Percentiles rank a stretch among this genome's conserved stretches.
These are phyloP conservation scores for Lactarius deliciosus DNA, from an alignment of 768 basidiomycete genomes.

Conservation along the genomic window DNA sequence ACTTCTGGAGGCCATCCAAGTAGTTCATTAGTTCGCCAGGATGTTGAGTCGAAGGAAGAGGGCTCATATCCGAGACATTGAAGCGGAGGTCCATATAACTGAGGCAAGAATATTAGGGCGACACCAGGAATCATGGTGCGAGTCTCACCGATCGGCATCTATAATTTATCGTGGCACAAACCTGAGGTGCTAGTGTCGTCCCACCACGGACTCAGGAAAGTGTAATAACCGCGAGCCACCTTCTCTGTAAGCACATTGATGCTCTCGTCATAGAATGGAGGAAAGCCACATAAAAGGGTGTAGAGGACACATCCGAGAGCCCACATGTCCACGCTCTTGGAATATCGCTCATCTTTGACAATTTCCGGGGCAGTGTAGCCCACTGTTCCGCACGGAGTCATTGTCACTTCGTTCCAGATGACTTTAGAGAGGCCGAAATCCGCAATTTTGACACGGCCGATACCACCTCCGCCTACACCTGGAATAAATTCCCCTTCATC, in stretches of 20 bases:
- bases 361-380: slow-evolving; percentile 99
- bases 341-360: slow-evolving; percentile 96
- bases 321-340: slow-evolving; percentile 99
- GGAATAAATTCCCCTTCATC: slow-evolving; percentile 96
- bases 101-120: neutral
- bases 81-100: slow-evolving; percentile 53
- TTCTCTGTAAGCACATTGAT: slow-evolving; percentile 98
- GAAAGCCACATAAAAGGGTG: slow-evolving; percentile 95
- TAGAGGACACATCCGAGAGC: slow-evolving; percentile 98
- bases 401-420: slow-evolving; percentile 98
- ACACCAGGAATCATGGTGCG: neutral
- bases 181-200: slow-evolving; percentile 87
- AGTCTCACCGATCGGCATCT: slow-evolving; percentile 27
- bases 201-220: slow-evolving; percentile 99
- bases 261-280: slow-evolving; percentile 98
- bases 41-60: slow-evolving; percentile 35
- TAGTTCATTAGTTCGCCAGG: slow-evolving; percentile 48
- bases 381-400: slow-evolving; percentile 99
- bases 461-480: slow-evolving; percentile 93
- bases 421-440: slow-evolving; percentile 98
- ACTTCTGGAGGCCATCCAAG: slow-evolving; percentile 39
- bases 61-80: slow-evolving; percentile 39
- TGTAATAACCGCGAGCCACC: slow-evolving; percentile 84
- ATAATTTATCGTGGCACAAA: slow-evolving; percentile 37
- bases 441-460: slow-evolving; percentile 97